Base-by-base conservation (phyloP, 306 rosid genomes). In the Quercus dentata region DNA sequence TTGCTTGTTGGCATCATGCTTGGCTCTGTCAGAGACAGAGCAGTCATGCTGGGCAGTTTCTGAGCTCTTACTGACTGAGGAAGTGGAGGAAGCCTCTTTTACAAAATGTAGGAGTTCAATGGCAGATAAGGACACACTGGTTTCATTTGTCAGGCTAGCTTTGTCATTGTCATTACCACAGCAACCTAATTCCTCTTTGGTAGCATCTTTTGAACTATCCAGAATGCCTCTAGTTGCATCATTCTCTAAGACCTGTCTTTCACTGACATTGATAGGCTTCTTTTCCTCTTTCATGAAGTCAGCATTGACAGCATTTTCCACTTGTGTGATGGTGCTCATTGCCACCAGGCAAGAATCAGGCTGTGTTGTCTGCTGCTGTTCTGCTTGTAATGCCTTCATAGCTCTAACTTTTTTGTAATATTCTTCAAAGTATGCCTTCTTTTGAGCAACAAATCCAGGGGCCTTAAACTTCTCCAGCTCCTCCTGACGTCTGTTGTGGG, bases 341-440 rank as follows among this genome's bases (percentile, higher is more conserved):
- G 65, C 70, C 55, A 55, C 33, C 5, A 46, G 38, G 17, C 25
- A 49, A 54, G 38, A 14, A 30, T 38, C 74, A 19, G 54, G 46
- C 10, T 31, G 54, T 2, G 51, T 10, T 11, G 86, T 58, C 17
- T 84, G 79, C 65, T 54, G 73, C 38, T 76, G 67, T 54, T 80
- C 74, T 1, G 69, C 72, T 58, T 72, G 57, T 58, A 78, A 31
- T 52, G 62, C 74, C 82, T 80, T 80, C 56, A 59, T 76, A 49
- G 55, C 71, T 78, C 87, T 77, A 58, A 67, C 56, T 73, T 38
- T 77, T 74, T 25, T 57, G 56, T 80, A 84, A 56, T 80, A 84
- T 44, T 84, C 82, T 57, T 84, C 87, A 18, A 80, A 84, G 78
- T 64, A 84, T 5, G 85, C 84, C 82, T 77, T 84, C 80, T 84